Evolutionary conservation across 2,329 filamentous ascomycete genomes (phyloP), one percentile per base, ranked within the genome.

Genomic region (Penicillium corylophilum): DNA sequence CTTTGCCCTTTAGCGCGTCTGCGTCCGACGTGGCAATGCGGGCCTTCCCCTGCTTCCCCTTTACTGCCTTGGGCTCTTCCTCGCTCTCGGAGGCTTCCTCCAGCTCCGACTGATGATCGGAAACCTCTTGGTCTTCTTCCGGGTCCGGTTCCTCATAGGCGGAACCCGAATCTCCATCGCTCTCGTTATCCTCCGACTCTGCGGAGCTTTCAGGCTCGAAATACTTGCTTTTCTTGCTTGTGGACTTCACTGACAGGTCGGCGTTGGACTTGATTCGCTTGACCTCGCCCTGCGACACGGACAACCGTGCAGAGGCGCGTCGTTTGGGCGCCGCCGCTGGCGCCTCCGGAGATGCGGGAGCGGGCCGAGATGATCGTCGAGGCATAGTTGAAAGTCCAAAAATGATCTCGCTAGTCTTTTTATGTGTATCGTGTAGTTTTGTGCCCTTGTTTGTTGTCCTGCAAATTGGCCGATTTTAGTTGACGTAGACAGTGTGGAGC

Each of bases 81-180:
- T 58, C 57, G 35, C 50, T 53, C n/a, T 56, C 59, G 44, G 46
- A 52, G 22, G 64, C 49, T 49, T 59, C 54, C 41, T 61, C 62
- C 13, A 47, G 52, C 41, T 56, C 56, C 28, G 45, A 48, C 16
- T 57, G 51, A 4, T 60, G 36, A 44, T 41, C 42, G 18, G 51
- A 44, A 13, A 50, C 44, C 15, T 10, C 42, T 16, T 20, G 35
- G 18, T 38, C 18, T 8, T 20, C 10, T 20, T 59, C 51, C 18
- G 48, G 50, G 13, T 44, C 54, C 8, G 50, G 33, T 40, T 53
- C 59, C 31, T 61, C 60, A 44, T 63, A 60, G 26, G 42, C 64
- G 26, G 79, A 60, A 83, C 82, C 53, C 85, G 53, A 53, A 77
- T 92, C 89, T 74, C 92, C 89, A 74, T 90, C 88, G 64, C 87